Base-by-base conservation (phyloP, 768 basidiomycete genomes). In the Mrakia blollopis region DNA sequence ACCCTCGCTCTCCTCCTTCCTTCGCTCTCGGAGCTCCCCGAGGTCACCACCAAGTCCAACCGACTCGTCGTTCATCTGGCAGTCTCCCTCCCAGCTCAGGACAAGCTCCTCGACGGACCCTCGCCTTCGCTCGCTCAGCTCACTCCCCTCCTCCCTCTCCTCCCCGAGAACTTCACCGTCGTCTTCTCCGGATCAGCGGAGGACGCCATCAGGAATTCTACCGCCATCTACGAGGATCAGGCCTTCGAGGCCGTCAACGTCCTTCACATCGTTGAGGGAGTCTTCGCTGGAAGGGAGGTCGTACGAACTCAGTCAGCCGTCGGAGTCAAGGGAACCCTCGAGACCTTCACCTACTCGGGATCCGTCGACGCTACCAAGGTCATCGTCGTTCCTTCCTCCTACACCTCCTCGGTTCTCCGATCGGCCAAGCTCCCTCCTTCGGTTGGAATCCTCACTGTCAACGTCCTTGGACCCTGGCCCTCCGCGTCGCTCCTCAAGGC, bases 241-340 rank as follows among this genome's bases (percentile, higher is more conserved):
- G 82, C 85, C 28, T 87, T 85, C 60, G 92, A 30, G 28, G 75
- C 67, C 30, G 69, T 32, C 54, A 75, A 96, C 83, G 89, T 92
- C 75, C 87, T 94, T 74, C 94, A 98, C 83, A 85, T 98, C 60
- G 94, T 98, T 81, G 94, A 98, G 83, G 92, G 96, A 80, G 87
- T 92, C 81, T 88, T 89, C 78, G 87, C 89, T 44, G 86, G 90
- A 47, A 90, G 96, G 35, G 94, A 98, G 84, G 85, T 88, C 47
- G 81, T 86, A 47, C 83, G 89, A 52, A 80, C 83, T 37, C 86
- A 86, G 13, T 74, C 87, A 2, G 80, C 86, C 23, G 79, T 83
- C 7, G 78, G 82, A 0, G 84, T 85, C 32, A 80, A 83, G 0
- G 79, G 83, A 30, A 77, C 83, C 60, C 32, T 92, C 81, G 84